phyloP scores from a whole-genome alignment of 2,329 filamentous ascomycete genomes.

The Colletotrichum costaricense region DNA sequence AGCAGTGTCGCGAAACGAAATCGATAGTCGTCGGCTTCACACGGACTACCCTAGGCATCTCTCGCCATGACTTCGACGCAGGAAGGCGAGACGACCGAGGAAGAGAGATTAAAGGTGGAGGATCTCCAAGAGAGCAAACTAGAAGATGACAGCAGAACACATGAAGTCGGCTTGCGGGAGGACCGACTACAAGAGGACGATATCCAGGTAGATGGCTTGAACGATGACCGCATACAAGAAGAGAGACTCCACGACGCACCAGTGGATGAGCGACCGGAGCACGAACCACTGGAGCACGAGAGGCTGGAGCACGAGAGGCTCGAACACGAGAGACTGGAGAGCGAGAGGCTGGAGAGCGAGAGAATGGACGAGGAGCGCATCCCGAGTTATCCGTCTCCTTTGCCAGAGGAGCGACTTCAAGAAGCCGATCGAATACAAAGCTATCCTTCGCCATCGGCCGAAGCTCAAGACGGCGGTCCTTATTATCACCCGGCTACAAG shows the following conservation, averaged over 20 bases:
- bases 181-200: neutral
- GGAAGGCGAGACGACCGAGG: conserved; percentile 21
- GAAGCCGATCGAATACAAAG: conserved; percentile 28
- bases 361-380: conserved; percentile 20
- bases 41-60: neutral
- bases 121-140: conserved; percentile 9
- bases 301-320: neutral
- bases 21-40: neutral
- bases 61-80: conserved; percentile 21
- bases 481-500: conserved; percentile 39
- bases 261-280: neutral
- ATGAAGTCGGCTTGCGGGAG: neutral
- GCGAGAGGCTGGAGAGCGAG: neutral
- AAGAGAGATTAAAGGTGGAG: conserved; percentile 24
- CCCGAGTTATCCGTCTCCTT: conserved; percentile 24
- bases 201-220: neutral
- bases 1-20: neutral
- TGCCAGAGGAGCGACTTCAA: conserved; percentile 23
- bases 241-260: neutral
- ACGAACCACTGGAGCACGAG: neutral
- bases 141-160: neutral
- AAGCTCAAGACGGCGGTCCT: conserved; percentile 23
- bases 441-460: conserved; percentile 26
- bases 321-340: neutral
- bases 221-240: neutral